Conservation (phyloP, 176 grass and related monocot species). For the Saccharum officinarum region DNA sequence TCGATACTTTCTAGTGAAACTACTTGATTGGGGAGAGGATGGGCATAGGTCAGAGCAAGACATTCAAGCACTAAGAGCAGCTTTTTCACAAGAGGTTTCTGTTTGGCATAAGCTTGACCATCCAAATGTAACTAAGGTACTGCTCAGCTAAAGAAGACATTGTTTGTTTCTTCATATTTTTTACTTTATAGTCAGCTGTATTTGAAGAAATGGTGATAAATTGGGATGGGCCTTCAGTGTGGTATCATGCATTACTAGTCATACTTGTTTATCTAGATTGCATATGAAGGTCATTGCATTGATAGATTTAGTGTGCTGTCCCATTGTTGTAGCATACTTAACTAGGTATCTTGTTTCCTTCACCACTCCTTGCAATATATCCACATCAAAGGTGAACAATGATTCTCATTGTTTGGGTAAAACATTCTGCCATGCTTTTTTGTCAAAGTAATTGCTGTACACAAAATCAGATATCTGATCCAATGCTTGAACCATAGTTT, state of each 20-base stretch:
- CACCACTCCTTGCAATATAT: not conserved
- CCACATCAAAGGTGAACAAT: not conserved
- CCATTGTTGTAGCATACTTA: not conserved
- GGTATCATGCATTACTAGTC: not conserved
- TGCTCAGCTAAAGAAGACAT: not conserved
- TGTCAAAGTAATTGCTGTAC: not conserved
- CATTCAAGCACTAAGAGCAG: constrained; percentile 51
- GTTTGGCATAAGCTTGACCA: constrained; percentile 99
- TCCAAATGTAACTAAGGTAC: constrained; percentile 98
- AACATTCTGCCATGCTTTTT: not conserved
- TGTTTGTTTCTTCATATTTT: not conserved
- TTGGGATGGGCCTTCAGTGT: not conserved
- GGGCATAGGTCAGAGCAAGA: constrained; percentile 84
- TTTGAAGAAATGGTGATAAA: not conserved
- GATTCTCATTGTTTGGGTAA: not conserved
- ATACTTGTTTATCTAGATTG: not conserved
- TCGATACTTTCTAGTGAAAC: constrained; percentile 64
- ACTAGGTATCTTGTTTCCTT: not conserved
- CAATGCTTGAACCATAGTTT: not conserved
- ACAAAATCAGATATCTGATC: not conserved
- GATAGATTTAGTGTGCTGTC: not conserved
- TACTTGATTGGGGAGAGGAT: constrained; percentile 97
- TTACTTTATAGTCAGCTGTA: not conserved
- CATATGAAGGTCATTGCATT: not conserved
- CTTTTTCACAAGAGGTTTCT: constrained; percentile 89